Base-by-base conservation (phyloP, 2,329 filamentous ascomycete species). In the Nakataea oryzae region DNA sequence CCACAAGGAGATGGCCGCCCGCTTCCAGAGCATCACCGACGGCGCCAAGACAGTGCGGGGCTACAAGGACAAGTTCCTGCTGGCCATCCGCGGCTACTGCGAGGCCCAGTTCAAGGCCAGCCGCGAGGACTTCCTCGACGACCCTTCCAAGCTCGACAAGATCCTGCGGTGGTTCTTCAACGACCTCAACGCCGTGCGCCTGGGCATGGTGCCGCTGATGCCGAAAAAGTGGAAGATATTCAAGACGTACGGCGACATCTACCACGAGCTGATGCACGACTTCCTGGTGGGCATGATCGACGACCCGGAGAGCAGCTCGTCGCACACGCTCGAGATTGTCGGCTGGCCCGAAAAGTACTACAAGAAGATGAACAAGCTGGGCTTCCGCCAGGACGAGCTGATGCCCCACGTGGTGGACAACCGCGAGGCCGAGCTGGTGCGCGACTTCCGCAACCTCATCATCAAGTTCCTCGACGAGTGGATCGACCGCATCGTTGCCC, bases 331-430 rank as follows among this genome's bases (percentile, higher is more conserved):
- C 26, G 88, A 91, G 66, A 96, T 99, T 67, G 88, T 97, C 69
- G 89, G 96, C 71, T 99, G 93, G 88, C 91, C 90, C 6, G 91
- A 96, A 65, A 95, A 93, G 72, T 99, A 99, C 78, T 96, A 97
- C 76, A 85, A 87, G 70, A 97, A 96, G 76, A 97, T 99, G 92
- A 81, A 81, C 70, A 96, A 96, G 74, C 83, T 99, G 24, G 92
- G 93, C 29, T 88, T 93, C 75, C 78, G 82, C 32, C 83, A 88
- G 70, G 82, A 89, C 61, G 86, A 93, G n/a, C 80, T 99, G 32
- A 78, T 82, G 60, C 92, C 93, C 0, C 92, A 96, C 69, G 84
- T 97, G 63, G 86, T 99, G 64, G 95, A 97, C 75, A 90, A 92
- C 70, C 86, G 93, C 64, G 93, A 96, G 74, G 82, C 86, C 54